phyloP scores from a whole-genome alignment of 805 yeast species.

The Cyberlindnera americana region DNA sequence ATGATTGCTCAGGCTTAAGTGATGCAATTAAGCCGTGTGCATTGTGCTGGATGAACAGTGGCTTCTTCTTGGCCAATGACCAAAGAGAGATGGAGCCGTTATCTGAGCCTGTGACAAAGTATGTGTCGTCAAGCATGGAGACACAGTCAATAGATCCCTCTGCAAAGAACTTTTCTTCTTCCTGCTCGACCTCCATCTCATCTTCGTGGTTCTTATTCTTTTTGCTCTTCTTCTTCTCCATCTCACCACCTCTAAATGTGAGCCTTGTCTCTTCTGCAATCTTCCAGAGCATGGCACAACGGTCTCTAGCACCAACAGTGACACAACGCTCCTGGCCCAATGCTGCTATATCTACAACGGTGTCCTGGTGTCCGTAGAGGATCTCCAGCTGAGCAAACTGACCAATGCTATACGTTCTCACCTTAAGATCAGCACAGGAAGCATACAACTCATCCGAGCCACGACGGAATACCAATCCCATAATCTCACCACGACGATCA shows the following conservation, averaged over 20 bases:
- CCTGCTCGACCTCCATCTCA: constrained; percentile 30
- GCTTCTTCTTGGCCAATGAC: constrained; percentile 89
- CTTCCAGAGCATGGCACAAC: constrained; percentile 95
- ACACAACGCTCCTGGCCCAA: constrained; percentile 87
- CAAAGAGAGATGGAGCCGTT: constrained; percentile 89
- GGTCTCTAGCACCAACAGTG: constrained; percentile 92
- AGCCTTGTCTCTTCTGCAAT: constrained; percentile 92
- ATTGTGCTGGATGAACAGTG: constrained; percentile 60
- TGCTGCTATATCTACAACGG: constrained; percentile 77
- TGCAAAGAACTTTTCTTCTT: constrained; percentile 40
- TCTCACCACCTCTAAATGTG: constrained; percentile 89
- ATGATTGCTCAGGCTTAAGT: constrained; percentile 47
- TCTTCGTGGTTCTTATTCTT: constrained; percentile 30
- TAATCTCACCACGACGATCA: constrained; percentile 66
- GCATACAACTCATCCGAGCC: constrained; percentile 84
- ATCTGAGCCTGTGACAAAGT: constrained; percentile 93
- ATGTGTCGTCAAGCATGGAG: constrained; percentile 86
- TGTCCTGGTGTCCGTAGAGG: constrained; percentile 93
- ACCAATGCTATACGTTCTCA: constrained; percentile 80
- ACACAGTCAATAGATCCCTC: constrained; percentile 93
- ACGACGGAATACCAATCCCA: constrained; percentile 73
- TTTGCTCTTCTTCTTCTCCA: constrained; percentile 34
- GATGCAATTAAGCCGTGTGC: constrained; percentile 72
- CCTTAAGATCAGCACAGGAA: constrained; percentile 87
- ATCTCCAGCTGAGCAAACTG: constrained; percentile 89